phyloP scores from a whole-genome alignment of 345 rosid genomes.

The Bruguiera gymnorhiza region DNA sequence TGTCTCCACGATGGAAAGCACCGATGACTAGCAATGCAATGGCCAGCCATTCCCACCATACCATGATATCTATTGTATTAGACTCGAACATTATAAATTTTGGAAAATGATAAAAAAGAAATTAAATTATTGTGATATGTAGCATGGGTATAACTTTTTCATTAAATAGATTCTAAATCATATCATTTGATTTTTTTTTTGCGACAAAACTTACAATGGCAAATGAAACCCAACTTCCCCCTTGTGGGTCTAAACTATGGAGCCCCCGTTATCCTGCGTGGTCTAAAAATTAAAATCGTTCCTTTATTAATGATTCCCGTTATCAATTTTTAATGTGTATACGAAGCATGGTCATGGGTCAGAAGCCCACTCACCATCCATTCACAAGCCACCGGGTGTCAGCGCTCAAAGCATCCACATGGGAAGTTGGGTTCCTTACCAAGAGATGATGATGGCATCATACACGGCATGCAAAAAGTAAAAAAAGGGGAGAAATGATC shows the following conservation, averaged over 20 bases:
- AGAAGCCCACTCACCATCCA: constrained; percentile 38
- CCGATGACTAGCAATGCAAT: constrained; percentile 41
- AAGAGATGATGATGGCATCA: constrained; percentile 31
- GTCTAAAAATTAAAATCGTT: too few relatives aligned
- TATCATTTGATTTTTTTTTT: too few relatives aligned
- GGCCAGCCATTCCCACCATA: constrained; percentile 25
- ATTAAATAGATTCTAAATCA: too few relatives aligned
- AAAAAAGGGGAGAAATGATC: not conserved
- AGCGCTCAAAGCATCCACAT: constrained; percentile 19
- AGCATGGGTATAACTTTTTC: too few relatives aligned
- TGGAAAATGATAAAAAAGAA: too few relatives aligned
- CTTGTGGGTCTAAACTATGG: too few relatives aligned
- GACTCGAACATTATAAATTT: too few relatives aligned
- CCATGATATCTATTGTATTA: not conserved
- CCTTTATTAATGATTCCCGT: not conserved
- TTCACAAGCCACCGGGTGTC: constrained; percentile 33
- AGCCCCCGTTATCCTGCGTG: too few relatives aligned
- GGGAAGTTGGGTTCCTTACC: constrained; percentile 39
- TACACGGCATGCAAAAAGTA: constrained; percentile 7
- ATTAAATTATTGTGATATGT: too few relatives aligned
- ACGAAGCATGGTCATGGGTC: constrained; percentile 20
- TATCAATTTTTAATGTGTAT: not conserved
- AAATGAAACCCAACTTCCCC: too few relatives aligned
- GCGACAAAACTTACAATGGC: too few relatives aligned
- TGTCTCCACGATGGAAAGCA: constrained; percentile 51